A percentile compares a stretch with the other conserved stretches of the same genome.
Evolutionary conservation across 208 protist species (phyloP).

Genomic region (Trichomonas vaginalis): DNA sequence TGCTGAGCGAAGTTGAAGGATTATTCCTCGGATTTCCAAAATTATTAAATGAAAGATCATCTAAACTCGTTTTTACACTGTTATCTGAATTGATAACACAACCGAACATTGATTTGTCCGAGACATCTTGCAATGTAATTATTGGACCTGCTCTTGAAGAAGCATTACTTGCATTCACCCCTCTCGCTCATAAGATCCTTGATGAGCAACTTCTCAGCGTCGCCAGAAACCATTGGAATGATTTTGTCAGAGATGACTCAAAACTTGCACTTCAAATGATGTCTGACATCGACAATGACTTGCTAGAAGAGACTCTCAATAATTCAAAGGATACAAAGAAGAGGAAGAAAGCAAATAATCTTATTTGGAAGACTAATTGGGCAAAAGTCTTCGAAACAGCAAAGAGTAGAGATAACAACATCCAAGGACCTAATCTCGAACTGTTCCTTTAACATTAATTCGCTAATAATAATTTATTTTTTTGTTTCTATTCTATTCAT

Average conservation of each 20-base stretch:
- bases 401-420: background rate
- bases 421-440: background rate
- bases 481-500: too few relatives aligned
- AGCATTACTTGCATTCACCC: background rate
- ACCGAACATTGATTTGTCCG: background rate
- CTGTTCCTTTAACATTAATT: background rate
- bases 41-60: background rate
- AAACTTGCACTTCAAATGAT: background rate
- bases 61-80: background rate
- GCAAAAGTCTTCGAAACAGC: background rate
- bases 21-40: background rate
- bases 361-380: slow-evolving; percentile 9
- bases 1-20: background rate
- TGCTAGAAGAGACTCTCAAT: background rate
- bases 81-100: background rate
- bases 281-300: background rate
- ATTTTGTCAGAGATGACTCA: background rate
- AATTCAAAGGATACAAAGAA: background rate
- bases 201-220: background rate
- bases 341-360: background rate
- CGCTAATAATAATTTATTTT: too few relatives aligned
- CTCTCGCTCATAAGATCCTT: background rate
- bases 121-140: background rate
- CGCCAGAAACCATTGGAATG: background rate
- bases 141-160: background rate